These are phyloP conservation scores for Peniophora sp. DNA, from an alignment of 1,284 basidiomycete species.

Conservation along the genomic window DNA sequence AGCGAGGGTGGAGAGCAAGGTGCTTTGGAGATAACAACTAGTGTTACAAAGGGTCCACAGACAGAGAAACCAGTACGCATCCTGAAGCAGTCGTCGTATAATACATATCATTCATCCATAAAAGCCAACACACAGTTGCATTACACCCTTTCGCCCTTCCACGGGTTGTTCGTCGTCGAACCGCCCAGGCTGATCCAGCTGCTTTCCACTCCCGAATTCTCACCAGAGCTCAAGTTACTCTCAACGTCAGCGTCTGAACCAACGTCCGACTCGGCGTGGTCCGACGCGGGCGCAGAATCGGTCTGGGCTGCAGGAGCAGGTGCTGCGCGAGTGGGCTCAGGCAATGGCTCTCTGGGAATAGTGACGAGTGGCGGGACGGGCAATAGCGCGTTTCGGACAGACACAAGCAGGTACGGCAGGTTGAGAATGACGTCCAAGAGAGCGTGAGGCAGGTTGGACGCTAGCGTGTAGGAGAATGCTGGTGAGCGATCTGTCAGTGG, in stretches of 20 bases:
- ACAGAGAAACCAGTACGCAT: neutral
- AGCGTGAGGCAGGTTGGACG: constrained; percentile 60
- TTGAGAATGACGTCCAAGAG: constrained; percentile 57
- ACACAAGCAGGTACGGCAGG: constrained; percentile 57
- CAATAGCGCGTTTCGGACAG: constrained; percentile 50
- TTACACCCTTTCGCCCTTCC: neutral
- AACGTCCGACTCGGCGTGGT: constrained; percentile 28
- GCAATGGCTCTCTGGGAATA: neutral
- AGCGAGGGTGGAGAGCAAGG: too few relatives aligned
- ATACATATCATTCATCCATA: neutral
- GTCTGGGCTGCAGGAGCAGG: constrained; percentile 8
- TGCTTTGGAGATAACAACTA: too few relatives aligned
- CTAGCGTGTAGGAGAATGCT: constrained; percentile 61
- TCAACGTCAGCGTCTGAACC: constrained; percentile 63
- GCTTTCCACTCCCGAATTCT: constrained; percentile 33
- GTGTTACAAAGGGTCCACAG: too few relatives aligned
- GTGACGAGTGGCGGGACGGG: constrained; percentile 35
- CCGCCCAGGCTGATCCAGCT: constrained; percentile 59
- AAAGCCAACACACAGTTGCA: neutral
- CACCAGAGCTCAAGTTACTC: constrained; percentile 39
- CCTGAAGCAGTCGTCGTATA: constrained; percentile 7
- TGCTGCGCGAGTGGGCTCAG: constrained; percentile 6
- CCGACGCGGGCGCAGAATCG: constrained; percentile 23
- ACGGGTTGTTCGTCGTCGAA: constrained; percentile 10
- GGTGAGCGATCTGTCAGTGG: constrained; percentile 1